Evolutionary conservation across 2,329 filamentous ascomycete species (phyloP), one percentile per base, ranked within the genome.

Genomic region (Phyllosticta ampelicida): DNA sequence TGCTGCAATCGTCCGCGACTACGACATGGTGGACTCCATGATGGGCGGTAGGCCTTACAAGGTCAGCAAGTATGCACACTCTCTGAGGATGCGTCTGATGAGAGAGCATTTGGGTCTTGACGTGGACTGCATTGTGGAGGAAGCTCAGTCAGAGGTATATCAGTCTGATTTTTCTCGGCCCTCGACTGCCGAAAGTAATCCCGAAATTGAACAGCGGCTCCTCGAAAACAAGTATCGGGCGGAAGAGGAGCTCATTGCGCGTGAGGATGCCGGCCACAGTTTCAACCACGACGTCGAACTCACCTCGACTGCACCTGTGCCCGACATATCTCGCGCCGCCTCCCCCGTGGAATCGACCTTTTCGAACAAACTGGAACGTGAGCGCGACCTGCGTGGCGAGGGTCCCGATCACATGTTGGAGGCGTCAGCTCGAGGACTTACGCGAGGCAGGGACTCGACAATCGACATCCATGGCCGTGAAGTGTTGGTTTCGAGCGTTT

Each of bases 21-120:
- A 89, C 1, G 90, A 96, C 70, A 90, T 96, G 83, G 82, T 96
- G 60, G 86, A 84, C 78, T 96, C 91, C 5, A 88, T 82, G 56
- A 97, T 99, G 94, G 90, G 83, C 55, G 91, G 91, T 44, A 79
- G 87, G 66, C 89, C 90, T 5, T 99, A 95, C 71, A 84, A 86
- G 58, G 94, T 97, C 36, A 91, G 90, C 50, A 85, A 89, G 23
- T 99, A 96, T 71, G 89, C 94, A 5, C 91, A 97, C 70, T 94
- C 90, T 0, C 80, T 99, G 55, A 89, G 94, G 28, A 85, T 96
- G 77, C 87, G 94, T 23, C 78, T 97, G 53, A 97, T 97, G 94
- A 83, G 92, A 62, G 94, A 99, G 73, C 94, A 99, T 75, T 78
- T 99, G 28, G 94, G 94, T n/a, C 77, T 97, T 48, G 91, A 97